Conservation (phyloP, 441 rosid species). For the Corymbia calophylla region DNA sequence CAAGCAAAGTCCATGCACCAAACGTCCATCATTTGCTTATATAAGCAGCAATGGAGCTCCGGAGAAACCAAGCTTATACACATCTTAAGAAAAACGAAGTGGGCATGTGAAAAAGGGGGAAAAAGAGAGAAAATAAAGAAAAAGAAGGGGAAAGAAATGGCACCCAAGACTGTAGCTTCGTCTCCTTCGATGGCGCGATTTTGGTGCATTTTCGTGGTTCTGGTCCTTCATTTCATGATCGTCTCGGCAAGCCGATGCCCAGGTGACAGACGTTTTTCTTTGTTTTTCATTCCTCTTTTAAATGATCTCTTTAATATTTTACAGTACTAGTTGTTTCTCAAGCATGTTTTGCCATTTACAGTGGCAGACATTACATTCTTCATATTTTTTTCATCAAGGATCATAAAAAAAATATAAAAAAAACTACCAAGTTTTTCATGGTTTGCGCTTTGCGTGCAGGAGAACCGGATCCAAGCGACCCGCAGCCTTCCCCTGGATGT, state of each 20-base stretch:
- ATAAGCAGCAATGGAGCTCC: not conserved
- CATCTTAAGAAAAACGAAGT: not conserved
- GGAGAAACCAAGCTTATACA: not conserved
- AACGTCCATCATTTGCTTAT: not conserved
- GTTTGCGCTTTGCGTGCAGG: not conserved
- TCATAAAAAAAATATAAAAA: not conserved
- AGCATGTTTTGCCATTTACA: not conserved
- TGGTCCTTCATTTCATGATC: not conserved
- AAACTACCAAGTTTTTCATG: not conserved
- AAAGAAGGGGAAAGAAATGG: not conserved
- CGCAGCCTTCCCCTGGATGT: not conserved
- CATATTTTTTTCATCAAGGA: not conserved
- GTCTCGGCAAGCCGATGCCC: not conserved
- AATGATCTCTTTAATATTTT: not conserved
- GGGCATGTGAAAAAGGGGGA: not conserved
- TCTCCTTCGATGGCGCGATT: not conserved
- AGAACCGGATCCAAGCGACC: not conserved
- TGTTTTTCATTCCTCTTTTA: not conserved
- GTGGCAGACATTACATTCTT: not conserved
- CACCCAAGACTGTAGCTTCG: not conserved
- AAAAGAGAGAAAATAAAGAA: not conserved
- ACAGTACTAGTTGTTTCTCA: not conserved
- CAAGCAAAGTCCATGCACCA: not conserved
- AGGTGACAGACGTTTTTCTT: not conserved
- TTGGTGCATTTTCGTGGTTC: not conserved